Evolutionary conservation across 768 basidiomycete species (phyloP).

Genomic region (Xerocomus spinulosus): DNA sequence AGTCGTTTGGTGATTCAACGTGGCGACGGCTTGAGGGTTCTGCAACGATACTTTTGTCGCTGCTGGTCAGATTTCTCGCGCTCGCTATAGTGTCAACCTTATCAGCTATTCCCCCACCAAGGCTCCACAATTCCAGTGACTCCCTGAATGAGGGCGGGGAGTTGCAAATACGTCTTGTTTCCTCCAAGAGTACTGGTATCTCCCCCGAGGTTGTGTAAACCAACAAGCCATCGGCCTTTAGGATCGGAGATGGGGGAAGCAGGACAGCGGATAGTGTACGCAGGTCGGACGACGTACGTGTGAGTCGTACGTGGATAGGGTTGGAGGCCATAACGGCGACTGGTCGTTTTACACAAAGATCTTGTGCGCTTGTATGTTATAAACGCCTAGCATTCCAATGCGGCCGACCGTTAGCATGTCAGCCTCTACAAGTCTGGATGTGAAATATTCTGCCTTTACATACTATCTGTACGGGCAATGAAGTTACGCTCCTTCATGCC

Average conservation of each 20-base stretch:
- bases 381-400: slow-evolving; percentile 20
- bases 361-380: neutral
- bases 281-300: slow-evolving; percentile 40
- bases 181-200: slow-evolving; percentile 49
- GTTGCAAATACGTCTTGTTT: slow-evolving; percentile 3
- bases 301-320: slow-evolving; percentile 25
- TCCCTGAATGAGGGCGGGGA: slow-evolving; percentile 1
- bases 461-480: slow-evolving; percentile 7
- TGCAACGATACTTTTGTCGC: neutral
- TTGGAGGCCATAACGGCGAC: slow-evolving; percentile 12
- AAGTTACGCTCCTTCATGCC: slow-evolving; percentile 23
- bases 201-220: slow-evolving; percentile 41
- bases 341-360: neutral
- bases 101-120: slow-evolving; percentile 5
- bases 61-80: neutral
- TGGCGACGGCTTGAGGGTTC: neutral
- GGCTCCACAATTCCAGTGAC: slow-evolving; percentile 1
- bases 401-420: slow-evolving; percentile 8
- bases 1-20: slow-evolving; percentile 1
- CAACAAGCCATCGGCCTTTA: slow-evolving; percentile 36
- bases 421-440: slow-evolving; percentile 15
- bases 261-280: slow-evolving; percentile 34
- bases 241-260: slow-evolving; percentile 43
- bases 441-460: slow-evolving; percentile 2
- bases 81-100: neutral